A percentile compares a stretch with the other conserved stretches of the same genome.
phyloP scores from a whole-genome alignment of 2,329 filamentous ascomycete species.

The Drechslerella dactyloides region DNA sequence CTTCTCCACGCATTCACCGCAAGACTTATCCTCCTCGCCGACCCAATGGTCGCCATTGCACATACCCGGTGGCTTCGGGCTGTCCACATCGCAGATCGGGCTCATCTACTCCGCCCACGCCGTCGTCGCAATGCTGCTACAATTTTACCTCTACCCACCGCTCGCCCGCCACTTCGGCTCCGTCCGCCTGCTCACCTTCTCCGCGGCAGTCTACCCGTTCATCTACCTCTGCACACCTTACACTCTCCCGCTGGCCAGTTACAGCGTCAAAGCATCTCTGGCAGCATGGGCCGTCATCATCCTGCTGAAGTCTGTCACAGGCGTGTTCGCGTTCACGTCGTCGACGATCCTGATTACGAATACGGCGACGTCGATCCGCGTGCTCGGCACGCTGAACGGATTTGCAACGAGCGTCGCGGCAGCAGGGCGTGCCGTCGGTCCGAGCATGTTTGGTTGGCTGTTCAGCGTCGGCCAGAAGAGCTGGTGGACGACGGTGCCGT shows the following conservation, averaged over 20 bases:
- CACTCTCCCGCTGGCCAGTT: constrained; percentile 65
- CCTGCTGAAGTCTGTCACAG: constrained; percentile 73
- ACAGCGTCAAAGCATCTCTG: constrained; percentile 63
- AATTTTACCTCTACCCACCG: constrained; percentile 83
- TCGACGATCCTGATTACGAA: constrained; percentile 90
- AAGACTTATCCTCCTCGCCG: constrained; percentile 58
- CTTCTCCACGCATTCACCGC: constrained; percentile 73
- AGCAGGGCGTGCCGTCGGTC: constrained; percentile 78
- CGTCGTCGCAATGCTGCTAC: constrained; percentile 76
- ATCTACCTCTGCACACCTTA: constrained; percentile 84
- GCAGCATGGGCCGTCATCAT: constrained; percentile 71
- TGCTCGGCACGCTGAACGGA: constrained; percentile 88
- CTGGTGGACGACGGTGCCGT: constrained; percentile 10
- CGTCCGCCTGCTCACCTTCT: constrained; percentile 73
- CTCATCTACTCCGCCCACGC: constrained; percentile 85
- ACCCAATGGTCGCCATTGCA: constrained; percentile 57
- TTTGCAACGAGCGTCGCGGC: constrained; percentile 83
- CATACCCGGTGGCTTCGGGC: constrained; percentile 80
- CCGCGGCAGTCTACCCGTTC: constrained; percentile 72
- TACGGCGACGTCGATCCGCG: constrained; percentile 73
- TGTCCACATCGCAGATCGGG: constrained; percentile 76
- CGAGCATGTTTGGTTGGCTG: constrained; percentile 63
- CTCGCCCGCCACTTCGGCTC: constrained; percentile 76
- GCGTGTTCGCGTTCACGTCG: constrained; percentile 87
- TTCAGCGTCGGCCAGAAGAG: constrained; percentile 13